Conservation (phyloP, 2,329 filamentous ascomycete genomes). For the Albophoma yamanashiensis region DNA sequence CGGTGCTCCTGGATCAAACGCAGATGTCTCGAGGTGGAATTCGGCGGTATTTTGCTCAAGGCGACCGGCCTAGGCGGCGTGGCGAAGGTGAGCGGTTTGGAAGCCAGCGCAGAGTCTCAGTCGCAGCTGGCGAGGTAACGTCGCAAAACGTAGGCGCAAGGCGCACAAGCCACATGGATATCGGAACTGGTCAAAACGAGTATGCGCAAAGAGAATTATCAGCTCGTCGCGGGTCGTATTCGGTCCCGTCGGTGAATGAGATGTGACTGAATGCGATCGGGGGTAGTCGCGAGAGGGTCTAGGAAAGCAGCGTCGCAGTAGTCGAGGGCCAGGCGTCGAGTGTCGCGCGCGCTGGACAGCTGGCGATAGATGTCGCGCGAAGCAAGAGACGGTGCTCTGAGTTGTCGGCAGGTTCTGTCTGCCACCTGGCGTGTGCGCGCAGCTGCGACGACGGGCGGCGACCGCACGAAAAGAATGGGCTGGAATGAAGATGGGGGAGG, state of each 20-base stretch:
- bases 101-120: slow-evolving; percentile 3
- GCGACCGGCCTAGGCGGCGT: background rate
- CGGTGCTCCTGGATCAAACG: background rate
- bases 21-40: background rate
- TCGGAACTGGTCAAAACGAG: background rate
- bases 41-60: background rate
- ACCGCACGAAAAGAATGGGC: slow-evolving; percentile 20
- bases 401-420: background rate
- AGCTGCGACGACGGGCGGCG: slow-evolving; percentile 4
- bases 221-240: background rate
- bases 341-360: slow-evolving; percentile 2
- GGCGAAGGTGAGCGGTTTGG: background rate
- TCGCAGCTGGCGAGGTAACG: slow-evolving; percentile 1
- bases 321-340: background rate
- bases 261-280: background rate
- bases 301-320: background rate
- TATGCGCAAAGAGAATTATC: background rate
- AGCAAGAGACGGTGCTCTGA: slow-evolving; percentile 3
- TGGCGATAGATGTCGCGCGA: slow-evolving; percentile 4
- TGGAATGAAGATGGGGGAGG: slow-evolving; percentile 17
- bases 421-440: slow-evolving; percentile 6
- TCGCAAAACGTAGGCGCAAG: background rate
- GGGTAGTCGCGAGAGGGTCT: background rate
- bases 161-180: background rate
- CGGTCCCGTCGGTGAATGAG: background rate